Evolutionary conservation across 345 rosid species (phyloP).

Genomic region (Acer negundo): DNA sequence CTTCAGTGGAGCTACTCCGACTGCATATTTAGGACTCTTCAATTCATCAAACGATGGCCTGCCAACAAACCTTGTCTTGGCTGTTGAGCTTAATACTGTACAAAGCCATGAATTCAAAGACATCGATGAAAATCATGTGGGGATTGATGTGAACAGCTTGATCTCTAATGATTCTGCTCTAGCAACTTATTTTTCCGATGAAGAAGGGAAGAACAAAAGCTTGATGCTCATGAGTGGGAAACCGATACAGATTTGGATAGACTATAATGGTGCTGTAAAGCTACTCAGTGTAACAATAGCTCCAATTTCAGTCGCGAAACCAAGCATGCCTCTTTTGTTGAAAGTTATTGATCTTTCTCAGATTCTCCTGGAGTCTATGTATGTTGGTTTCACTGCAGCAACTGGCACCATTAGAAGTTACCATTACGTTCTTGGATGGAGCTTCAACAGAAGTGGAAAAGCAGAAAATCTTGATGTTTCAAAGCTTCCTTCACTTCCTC

Average conservation of each 20-base stretch:
- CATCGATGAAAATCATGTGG: slow-evolving; percentile 56
- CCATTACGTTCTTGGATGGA: slow-evolving; percentile 66
- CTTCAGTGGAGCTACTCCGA: slow-evolving; percentile 5
- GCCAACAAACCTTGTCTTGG: slow-evolving; percentile 44
- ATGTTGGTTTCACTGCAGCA: slow-evolving; percentile 56
- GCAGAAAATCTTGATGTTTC: slow-evolving; percentile 42
- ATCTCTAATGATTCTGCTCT: slow-evolving; percentile 34
- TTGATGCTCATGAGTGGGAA: slow-evolving; percentile 42
- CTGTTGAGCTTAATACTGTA: slow-evolving; percentile 55
- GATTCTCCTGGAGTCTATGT: slow-evolving; percentile 35
- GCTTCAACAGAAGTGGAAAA: slow-evolving; percentile 48
- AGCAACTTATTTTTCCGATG: slow-evolving; percentile 40
- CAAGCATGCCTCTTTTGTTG: slow-evolving; percentile 53
- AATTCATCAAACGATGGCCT: slow-evolving; percentile 38
- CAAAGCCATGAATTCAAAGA: slow-evolving; percentile 42
- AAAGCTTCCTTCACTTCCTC: slow-evolving; percentile 49
- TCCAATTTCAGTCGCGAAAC: slow-evolving; percentile 33
- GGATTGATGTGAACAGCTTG: slow-evolving; percentile 52
- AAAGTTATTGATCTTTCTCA: slow-evolving; percentile 38
- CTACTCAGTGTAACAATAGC: slow-evolving; percentile 50
- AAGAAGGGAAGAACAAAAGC: slow-evolving; percentile 26
- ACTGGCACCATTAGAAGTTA: slow-evolving; percentile 39
- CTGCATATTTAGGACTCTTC: slow-evolving; percentile 37
- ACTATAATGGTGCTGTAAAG: slow-evolving; percentile 43
- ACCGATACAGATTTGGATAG: slow-evolving; percentile 61